phyloP scores from a whole-genome alignment of 768 basidiomycete species.

The Clavulina sp. region DNA sequence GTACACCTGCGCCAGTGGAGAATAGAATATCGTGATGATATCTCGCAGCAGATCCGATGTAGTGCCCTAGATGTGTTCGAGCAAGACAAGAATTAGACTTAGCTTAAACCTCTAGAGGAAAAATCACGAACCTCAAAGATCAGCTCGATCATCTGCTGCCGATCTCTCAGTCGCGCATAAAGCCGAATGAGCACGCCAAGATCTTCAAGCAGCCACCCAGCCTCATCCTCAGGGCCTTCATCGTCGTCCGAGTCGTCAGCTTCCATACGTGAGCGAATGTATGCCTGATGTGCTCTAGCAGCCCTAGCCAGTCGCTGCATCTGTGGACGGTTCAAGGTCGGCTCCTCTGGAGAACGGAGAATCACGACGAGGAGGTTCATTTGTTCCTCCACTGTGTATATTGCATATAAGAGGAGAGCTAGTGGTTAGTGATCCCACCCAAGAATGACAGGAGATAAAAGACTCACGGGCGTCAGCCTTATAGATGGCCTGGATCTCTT shows the following conservation, averaged over 20 bases:
- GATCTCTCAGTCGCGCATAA: slow-evolving; percentile 64
- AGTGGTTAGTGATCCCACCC: background rate
- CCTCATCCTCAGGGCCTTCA: slow-evolving; percentile 82
- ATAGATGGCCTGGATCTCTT: slow-evolving; percentile 72
- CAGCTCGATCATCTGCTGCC: slow-evolving; percentile 79
- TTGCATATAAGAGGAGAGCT: background rate
- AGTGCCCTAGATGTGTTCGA: slow-evolving; percentile 45
- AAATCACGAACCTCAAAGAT: slow-evolving; percentile 66
- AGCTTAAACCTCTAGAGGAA: background rate
- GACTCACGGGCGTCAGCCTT: slow-evolving; percentile 58
- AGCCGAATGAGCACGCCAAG: slow-evolving; percentile 61
- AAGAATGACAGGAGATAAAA: background rate
- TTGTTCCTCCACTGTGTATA: slow-evolving; percentile 40
- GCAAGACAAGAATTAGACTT: background rate
- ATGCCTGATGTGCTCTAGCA: slow-evolving; percentile 61
- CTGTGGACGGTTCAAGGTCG: slow-evolving; percentile 56
- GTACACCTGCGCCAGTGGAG: slow-evolving; percentile 92
- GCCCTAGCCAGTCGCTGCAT: slow-evolving; percentile 66
- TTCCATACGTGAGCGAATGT: slow-evolving; percentile 39
- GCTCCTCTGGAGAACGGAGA: slow-evolving; percentile 60
- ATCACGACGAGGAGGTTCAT: slow-evolving; percentile 65
- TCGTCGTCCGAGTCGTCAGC: slow-evolving; percentile 79
- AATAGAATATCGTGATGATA: slow-evolving; percentile 96
- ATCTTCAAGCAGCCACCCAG: slow-evolving; percentile 94
- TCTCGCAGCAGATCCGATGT: slow-evolving; percentile 93